A percentile compares a stretch with the other conserved stretches of the same genome.
Conservation (phyloP, 2,329 filamentous ascomycete genomes). For the Aspergillus puulaauensis region DNA sequence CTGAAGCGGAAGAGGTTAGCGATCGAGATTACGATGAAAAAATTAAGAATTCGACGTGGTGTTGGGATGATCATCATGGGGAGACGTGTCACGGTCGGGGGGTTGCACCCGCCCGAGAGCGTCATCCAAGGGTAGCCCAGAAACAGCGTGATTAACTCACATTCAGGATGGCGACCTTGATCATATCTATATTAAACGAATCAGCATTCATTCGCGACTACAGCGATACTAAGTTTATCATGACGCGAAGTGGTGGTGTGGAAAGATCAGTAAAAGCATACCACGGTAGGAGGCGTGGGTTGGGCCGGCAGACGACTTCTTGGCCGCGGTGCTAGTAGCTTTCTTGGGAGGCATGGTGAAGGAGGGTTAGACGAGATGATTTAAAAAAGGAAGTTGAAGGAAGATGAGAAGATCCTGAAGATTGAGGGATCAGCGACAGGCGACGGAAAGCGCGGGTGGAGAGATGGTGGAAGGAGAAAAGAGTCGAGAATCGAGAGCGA, state of each 20-base stretch:
- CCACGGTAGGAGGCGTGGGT: slow-evolving; percentile 67
- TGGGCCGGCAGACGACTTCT: slow-evolving; percentile 53
- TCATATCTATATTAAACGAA: slow-evolving; percentile 61
- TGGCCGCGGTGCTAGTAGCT: slow-evolving; percentile 51
- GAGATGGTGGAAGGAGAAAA: slow-evolving; percentile 20
- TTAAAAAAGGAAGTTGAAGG: slow-evolving; percentile 10
- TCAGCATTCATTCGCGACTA: slow-evolving; percentile 58
- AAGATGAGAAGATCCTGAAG: slow-evolving; percentile 10
- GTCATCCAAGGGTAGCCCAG: slow-evolving; percentile 41
- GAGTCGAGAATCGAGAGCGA: slow-evolving; percentile 34
- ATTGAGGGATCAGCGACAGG: slow-evolving; percentile 14
- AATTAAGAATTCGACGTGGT: slow-evolving; percentile 21
- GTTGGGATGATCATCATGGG: slow-evolving; percentile 23
- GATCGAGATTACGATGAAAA: slow-evolving; percentile 26
- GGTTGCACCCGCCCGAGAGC: slow-evolving; percentile 33
- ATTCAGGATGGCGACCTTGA: slow-evolving; percentile 69
- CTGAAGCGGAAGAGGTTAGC: slow-evolving; percentile 56
- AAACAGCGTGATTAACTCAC: slow-evolving; percentile 60
- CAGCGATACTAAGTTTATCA: slow-evolving; percentile 34
- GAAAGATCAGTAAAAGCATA: slow-evolving; percentile 50
- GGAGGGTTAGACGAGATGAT: slow-evolving; percentile 15
- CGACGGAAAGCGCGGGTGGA: slow-evolving; percentile 15
- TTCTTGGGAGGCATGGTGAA: slow-evolving; percentile 67
- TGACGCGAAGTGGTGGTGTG: slow-evolving; percentile 48
- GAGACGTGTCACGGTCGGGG: slow-evolving; percentile 39